Conservation (phyloP, 1,284 basidiomycete genomes). For the Tranzscheliella williamsii region DNA sequence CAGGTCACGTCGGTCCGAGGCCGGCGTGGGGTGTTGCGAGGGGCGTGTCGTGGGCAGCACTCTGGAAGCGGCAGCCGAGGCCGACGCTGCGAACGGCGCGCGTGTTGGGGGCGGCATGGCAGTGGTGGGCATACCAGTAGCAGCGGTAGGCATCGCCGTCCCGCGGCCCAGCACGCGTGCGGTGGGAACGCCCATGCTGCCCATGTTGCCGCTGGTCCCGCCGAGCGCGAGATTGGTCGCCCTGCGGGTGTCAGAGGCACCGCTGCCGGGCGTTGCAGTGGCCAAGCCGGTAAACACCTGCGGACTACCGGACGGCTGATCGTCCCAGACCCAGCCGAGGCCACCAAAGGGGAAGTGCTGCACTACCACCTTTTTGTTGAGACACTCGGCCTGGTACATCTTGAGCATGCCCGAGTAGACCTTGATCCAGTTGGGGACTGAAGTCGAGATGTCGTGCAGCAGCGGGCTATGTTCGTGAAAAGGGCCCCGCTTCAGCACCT, state of each 20-base stretch:
- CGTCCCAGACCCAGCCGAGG: slow-evolving; percentile 33
- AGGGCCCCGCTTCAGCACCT: slow-evolving; percentile 45
- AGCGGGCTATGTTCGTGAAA: slow-evolving; percentile 68
- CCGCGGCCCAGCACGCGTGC: background rate
- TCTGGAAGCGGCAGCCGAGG: too few relatives aligned
- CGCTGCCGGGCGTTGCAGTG: too few relatives aligned
- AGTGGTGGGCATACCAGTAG: too few relatives aligned
- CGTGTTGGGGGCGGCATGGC: too few relatives aligned
- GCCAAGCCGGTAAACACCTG: too few relatives aligned
- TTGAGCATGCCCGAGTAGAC: slow-evolving; percentile 87
- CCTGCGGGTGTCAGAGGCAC: too few relatives aligned
- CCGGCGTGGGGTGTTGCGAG: too few relatives aligned
- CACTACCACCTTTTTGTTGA: slow-evolving; percentile 92
- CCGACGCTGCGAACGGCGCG: too few relatives aligned
- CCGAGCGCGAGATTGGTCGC: slow-evolving; percentile 30
- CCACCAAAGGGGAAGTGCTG: slow-evolving; percentile 86
- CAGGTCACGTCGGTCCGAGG: too few relatives aligned
- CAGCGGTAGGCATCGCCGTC: too few relatives aligned
- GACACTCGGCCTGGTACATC: slow-evolving; percentile 97
- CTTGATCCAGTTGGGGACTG: slow-evolving; percentile 84
- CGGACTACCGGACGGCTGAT: background rate
- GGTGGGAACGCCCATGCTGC: slow-evolving; percentile 30
- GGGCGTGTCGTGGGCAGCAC: too few relatives aligned
- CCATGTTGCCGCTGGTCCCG: slow-evolving; percentile 14
- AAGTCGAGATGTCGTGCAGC: slow-evolving; percentile 79